Percentiles rank a stretch among this genome's conserved stretches.
These are phyloP conservation scores for Xylaria telfairii DNA, from an alignment of 495 filamentous ascomycete species.

Conservation along the genomic window DNA sequence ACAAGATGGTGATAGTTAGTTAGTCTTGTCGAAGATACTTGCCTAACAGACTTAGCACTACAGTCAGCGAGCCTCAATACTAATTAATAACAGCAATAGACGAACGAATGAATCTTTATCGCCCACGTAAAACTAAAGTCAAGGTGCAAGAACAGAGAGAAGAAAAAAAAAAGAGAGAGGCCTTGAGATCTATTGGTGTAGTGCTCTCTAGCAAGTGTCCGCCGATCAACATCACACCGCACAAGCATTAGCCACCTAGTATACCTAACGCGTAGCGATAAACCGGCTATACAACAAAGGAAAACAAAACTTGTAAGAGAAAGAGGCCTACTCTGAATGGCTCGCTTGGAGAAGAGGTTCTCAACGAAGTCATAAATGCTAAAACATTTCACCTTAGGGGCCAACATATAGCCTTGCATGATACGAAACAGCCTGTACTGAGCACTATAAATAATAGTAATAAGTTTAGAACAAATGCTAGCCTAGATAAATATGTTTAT, in stretches of 20 bases:
- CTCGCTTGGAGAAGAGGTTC: not conserved
- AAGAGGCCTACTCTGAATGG: not conserved
- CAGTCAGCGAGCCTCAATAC: not conserved
- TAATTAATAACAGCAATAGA: not conserved
- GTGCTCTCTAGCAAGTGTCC: not conserved
- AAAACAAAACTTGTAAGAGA: not conserved
- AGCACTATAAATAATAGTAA: not conserved
- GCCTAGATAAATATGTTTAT: not conserved
- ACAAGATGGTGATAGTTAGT: not conserved
- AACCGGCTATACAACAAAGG: not conserved
- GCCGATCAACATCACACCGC: not conserved
- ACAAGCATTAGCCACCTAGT: not conserved
- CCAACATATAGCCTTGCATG: not conserved
- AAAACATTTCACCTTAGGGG: not conserved
- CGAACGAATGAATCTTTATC: not conserved
- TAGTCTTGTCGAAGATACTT: not conserved
- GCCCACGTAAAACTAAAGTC: not conserved
- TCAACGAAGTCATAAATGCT: not conserved
- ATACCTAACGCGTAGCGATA: not conserved
- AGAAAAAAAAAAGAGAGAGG: not conserved
- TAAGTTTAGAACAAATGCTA: not conserved
- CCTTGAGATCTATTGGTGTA: not conserved
- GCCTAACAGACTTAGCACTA: not conserved
- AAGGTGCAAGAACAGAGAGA: not conserved
- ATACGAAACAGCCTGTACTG: not conserved